Evolutionary conservation across 306 rosid species (phyloP).

Genomic region (Cucumis melo): DNA sequence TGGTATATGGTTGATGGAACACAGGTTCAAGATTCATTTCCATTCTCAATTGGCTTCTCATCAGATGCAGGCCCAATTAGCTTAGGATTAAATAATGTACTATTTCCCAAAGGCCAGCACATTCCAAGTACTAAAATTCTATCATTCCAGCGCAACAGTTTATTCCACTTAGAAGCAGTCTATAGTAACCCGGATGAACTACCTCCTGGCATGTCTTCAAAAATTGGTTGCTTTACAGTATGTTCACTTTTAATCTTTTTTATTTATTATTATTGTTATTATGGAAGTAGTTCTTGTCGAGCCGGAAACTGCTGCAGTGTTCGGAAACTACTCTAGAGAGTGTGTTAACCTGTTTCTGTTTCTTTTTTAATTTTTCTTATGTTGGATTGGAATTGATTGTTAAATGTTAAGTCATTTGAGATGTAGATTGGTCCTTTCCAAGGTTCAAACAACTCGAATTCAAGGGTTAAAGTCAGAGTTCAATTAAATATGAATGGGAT

Average conservation of each 20-base stretch:
- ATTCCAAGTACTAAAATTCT: conserved; percentile 55
- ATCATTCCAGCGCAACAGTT: conserved; percentile 34
- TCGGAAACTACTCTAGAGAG: not conserved
- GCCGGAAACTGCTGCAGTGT: not conserved
- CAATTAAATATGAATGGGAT: conserved; percentile 71
- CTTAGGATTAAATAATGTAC: conserved; percentile 29
- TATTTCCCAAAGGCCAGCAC: conserved; percentile 61
- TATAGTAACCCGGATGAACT: conserved; percentile 51
- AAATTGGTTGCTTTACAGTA: conserved; percentile 66
- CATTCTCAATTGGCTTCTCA: conserved; percentile 59
- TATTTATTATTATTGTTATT: not conserved
- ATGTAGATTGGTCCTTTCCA: conserved; percentile 82
- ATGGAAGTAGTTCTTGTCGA: not conserved
- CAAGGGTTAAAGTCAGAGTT: conserved; percentile 68
- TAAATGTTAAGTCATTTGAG: not conserved
- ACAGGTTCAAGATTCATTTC: conserved; percentile 75
- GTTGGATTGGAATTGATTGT: not conserved
- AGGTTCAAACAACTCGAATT: conserved; percentile 35
- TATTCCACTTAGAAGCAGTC: conserved; percentile 61
- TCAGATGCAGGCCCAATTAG: conserved; percentile 42
- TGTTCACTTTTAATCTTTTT: conserved; percentile 8
- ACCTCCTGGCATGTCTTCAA: conserved; percentile 39
- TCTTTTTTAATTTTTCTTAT: not conserved
- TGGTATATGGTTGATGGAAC: not conserved
- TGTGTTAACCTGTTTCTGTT: not conserved